Percentiles rank a stretch among this genome's conserved stretches.
Conservation (phyloP, 2,329 filamentous ascomycete species). For the Arthrobotrys conoides region DNA sequence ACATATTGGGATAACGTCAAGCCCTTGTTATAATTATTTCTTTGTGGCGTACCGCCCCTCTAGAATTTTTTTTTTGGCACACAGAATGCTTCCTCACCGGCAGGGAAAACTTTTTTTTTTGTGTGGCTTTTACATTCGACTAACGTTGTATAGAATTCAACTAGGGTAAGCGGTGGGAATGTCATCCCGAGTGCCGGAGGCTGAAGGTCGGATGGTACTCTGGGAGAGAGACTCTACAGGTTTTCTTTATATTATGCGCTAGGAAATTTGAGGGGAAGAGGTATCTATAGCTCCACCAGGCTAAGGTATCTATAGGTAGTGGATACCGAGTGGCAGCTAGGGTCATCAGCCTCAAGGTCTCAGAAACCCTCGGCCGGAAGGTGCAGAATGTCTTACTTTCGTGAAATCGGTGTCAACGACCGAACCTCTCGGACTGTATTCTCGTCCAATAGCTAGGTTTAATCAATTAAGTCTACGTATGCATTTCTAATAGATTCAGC, state of each 20-base stretch:
- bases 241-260: background rate
- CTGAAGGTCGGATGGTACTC: conserved; percentile 13
- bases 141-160: background rate
- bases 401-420: conserved; percentile 16
- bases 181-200: conserved; percentile 3
- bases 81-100: background rate
- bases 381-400: conserved; percentile 40
- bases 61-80: background rate
- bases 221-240: background rate
- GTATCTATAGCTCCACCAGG: no score
- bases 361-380: conserved; percentile 2
- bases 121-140: conserved; percentile 13
- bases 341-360: conserved; percentile 40
- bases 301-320: no score
- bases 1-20: conserved; percentile 13
- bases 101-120: background rate
- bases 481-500: conserved; percentile 1
- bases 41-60: conserved; percentile 20
- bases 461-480: background rate
- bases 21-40: background rate
- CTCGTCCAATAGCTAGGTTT: background rate
- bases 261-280: background rate
- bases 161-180: conserved; percentile 5
- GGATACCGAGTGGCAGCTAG: background rate
- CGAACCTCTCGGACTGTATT: background rate